Evolutionary conservation across 768 basidiomycete species (phyloP).

Genomic region (Boletus reticuloceps): DNA sequence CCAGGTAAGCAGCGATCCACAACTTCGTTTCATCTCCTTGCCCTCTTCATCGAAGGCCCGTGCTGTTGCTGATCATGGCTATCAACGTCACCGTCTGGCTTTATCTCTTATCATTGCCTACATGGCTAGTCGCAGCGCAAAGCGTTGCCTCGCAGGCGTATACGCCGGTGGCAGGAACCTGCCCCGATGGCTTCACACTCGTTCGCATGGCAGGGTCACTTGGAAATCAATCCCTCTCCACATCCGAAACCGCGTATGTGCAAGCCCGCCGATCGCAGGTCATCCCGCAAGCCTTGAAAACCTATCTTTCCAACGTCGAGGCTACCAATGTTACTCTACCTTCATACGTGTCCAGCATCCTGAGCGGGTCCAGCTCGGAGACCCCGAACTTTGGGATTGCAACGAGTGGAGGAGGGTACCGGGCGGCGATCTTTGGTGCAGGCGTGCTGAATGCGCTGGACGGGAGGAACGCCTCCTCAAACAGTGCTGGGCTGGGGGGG

Average conservation of each 20-base stretch:
- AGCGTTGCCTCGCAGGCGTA: slow-evolving; percentile 22
- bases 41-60: no score
- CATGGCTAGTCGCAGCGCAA: slow-evolving; percentile 16
- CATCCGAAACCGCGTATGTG: slow-evolving; percentile 37
- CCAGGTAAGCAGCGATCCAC: no score
- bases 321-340: slow-evolving; percentile 30
- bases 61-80: background rate
- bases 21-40: no score
- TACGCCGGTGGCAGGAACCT: slow-evolving; percentile 17
- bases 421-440: slow-evolving; percentile 54
- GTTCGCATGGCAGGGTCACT: slow-evolving; percentile 27
- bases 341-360: slow-evolving; percentile 33
- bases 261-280: slow-evolving; percentile 31
- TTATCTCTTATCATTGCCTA: slow-evolving; percentile 3
- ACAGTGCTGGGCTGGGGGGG: slow-evolving; percentile 43
- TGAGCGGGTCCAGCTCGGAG: slow-evolving; percentile 18
- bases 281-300: slow-evolving; percentile 38
- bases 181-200: slow-evolving; percentile 23
- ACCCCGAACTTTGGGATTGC: slow-evolving; percentile 48
- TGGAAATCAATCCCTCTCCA: slow-evolving; percentile 33
- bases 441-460: slow-evolving; percentile 50
- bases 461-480: slow-evolving; percentile 43
- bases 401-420: slow-evolving; percentile 53
- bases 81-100: slow-evolving; percentile 1
- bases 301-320: slow-evolving; percentile 39